phyloP scores from a whole-genome alignment of 257 asterid species.

The Petunia secreta region DNA sequence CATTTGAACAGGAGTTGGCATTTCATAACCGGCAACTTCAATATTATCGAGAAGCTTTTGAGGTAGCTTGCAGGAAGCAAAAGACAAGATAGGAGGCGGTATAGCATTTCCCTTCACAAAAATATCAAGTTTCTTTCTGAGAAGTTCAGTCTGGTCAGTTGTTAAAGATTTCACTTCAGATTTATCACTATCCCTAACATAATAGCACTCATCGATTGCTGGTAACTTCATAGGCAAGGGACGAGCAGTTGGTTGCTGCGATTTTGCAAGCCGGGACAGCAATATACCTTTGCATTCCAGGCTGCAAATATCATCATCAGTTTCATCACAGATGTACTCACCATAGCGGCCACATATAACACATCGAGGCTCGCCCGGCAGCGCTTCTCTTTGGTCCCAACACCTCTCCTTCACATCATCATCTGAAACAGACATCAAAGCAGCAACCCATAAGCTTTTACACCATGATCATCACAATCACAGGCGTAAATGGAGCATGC shows the following conservation, averaged over 20 bases:
- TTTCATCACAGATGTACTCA: conserved; percentile 89
- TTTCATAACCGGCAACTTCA: conserved; percentile 82
- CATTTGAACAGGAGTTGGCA: conserved; percentile 96
- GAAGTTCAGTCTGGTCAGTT: conserved; percentile 46
- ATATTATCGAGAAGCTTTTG: conserved; percentile 72
- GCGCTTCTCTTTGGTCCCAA: conserved; percentile 89
- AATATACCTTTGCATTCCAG: conserved; percentile 72
- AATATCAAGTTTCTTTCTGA: conserved; percentile 70
- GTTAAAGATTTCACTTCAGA: conserved; percentile 35
- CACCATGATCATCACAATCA: neutral
- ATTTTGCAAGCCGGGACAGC: conserved; percentile 48
- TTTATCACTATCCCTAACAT: conserved; percentile 57
- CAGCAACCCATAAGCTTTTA: neutral
- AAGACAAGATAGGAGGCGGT: conserved; percentile 73
- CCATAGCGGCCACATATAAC: conserved; percentile 85
- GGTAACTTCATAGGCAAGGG: conserved; percentile 52
- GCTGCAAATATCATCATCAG: conserved; percentile 90
- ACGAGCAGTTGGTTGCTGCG: conserved; percentile 34
- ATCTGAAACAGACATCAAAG: conserved; percentile 38
- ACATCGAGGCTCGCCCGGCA: conserved; percentile 77
- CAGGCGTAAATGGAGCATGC: neutral
- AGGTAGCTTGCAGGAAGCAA: conserved; percentile 71
- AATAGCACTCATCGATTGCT: conserved; percentile 74
- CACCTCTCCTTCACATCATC: conserved; percentile 69
- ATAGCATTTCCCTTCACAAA: conserved; percentile 54